A percentile compares a stretch with the other conserved stretches of the same genome.
Conservation (phyloP, 148 eudicot genomes). For the Chenopodium berlandieri region DNA sequence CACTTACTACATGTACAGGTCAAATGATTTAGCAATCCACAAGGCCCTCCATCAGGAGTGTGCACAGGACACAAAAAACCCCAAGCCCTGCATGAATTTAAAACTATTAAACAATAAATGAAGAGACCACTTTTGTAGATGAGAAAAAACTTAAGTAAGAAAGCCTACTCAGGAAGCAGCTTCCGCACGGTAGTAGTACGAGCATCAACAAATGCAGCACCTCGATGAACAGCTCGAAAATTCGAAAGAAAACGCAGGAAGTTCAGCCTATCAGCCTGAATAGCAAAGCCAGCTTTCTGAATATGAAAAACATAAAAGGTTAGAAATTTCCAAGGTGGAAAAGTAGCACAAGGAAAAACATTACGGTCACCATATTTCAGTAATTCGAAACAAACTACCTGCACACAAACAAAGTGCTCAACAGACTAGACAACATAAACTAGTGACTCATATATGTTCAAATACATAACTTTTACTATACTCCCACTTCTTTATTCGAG, state of each 20-base stretch:
- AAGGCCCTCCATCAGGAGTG: slow-evolving; percentile 98
- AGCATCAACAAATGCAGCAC: slow-evolving; percentile 87
- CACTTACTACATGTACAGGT: slow-evolving; percentile 79
- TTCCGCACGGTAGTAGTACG: slow-evolving; percentile 98
- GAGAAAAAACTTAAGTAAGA: background rate
- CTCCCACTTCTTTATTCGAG: too few relatives aligned
- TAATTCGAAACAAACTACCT: background rate
- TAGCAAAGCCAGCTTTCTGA: slow-evolving; percentile 91
- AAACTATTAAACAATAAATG: background rate
- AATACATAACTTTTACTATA: background rate
- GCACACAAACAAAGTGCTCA: background rate
- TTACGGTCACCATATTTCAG: background rate
- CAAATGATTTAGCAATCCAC: slow-evolving; percentile 95
- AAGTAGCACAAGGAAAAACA: background rate
- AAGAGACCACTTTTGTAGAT: background rate
- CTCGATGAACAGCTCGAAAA: slow-evolving; percentile 95
- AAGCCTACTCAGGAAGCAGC: slow-evolving; percentile 88
- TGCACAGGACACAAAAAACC: slow-evolving; percentile 99
- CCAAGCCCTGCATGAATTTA: slow-evolving; percentile 62
- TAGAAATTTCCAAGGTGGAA: background rate
- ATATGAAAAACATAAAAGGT: slow-evolving; percentile 9
- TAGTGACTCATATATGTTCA: background rate
- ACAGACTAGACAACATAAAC: background rate
- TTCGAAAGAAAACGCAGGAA: slow-evolving; percentile 80
- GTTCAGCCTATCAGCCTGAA: slow-evolving; percentile 86